Evolutionary conservation across 306 rosid genomes (phyloP), one percentile per base, ranked within the genome.

Genomic region (Cyamopsis tetragonoloba): DNA sequence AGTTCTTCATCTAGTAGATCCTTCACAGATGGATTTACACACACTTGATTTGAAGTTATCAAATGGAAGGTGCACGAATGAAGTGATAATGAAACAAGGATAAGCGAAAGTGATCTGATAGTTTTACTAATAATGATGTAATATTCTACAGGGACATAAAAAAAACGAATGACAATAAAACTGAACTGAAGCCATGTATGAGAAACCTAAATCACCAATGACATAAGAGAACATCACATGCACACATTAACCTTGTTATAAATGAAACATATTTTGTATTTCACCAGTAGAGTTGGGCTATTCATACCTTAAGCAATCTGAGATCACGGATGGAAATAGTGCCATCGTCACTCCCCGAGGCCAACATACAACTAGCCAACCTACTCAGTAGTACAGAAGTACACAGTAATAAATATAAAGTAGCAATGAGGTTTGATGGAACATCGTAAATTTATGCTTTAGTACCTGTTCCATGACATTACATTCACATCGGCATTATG

Each of bases 281-380:
- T 30, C 31, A 56, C 44, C 34, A 64, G 63, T 53, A 31, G 2
- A 24, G 15, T 42, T 47, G 51, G 28, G 24, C 39, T 48, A 46
- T 12, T 51, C 72, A 51, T 84, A 93, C 97, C 89, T 88, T 80
- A 23, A 93, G 86, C 73, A 77, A 66, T 88, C 97, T 87, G 47
- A 93, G 96, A 83, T 93, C 99, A 7, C 85, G 99, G 72, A 93
- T 93, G 51, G 99, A 83, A 77, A 90, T 90, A 10, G 97, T 80
- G 48, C 99, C 99, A 58, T 93, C 97, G 59, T 93, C 99, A 68
- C 96, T 80, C 59, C 99, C 99, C 1, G 99, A 93, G 48, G 99
- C 99, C 83, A 93, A 73, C 99, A 93, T 86, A 72, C 89, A 80
- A 72, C 82, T 85, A 28, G 95, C 97, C 74, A 86, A 81, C 87